Conservation (phyloP, 2,329 filamentous ascomycete genomes). For the Colletotrichum agaves region DNA sequence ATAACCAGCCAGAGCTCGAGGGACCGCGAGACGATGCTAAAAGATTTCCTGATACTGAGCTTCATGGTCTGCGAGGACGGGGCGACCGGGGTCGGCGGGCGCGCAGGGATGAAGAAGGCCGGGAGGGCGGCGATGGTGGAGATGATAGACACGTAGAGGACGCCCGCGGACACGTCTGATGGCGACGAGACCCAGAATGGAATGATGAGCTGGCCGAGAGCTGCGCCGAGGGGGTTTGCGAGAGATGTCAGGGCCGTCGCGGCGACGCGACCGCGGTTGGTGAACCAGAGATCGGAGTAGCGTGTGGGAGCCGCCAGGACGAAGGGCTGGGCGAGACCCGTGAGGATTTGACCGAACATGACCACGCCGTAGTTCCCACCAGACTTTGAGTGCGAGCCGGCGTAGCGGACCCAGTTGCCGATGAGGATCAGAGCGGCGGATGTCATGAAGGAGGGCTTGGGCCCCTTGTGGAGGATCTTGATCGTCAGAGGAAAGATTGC, state of each 20-base stretch:
- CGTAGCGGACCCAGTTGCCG: constrained; percentile 94
- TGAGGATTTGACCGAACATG: constrained; percentile 92
- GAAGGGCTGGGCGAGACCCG: constrained; percentile 91
- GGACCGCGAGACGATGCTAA: constrained; percentile 65
- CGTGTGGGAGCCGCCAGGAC: constrained; percentile 88
- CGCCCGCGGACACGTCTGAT: constrained; percentile 78
- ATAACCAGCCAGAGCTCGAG: constrained; percentile 84
- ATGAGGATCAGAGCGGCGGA: constrained; percentile 78
- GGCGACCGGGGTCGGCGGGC: constrained; percentile 81
- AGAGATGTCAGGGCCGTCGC: constrained; percentile 88
- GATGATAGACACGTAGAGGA: constrained; percentile 86
- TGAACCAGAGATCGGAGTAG: constrained; percentile 97
- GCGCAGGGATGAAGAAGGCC: constrained; percentile 81
- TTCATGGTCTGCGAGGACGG: constrained; percentile 72
- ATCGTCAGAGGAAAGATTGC: constrained; percentile 78
- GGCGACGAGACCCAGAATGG: constrained; percentile 77
- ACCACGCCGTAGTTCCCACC: constrained; percentile 77
- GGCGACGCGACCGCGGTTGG: constrained; percentile 81
- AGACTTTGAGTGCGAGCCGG: constrained; percentile 65
- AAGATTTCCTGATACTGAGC: constrained; percentile 60
- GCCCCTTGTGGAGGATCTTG: constrained; percentile 81
- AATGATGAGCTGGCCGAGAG: constrained; percentile 86
- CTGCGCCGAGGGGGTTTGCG: constrained; percentile 90
- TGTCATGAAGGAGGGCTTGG: constrained; percentile 79
- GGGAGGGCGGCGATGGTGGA: constrained; percentile 75